A percentile compares a stretch with the other conserved stretches of the same genome.
These are phyloP conservation scores for Barnettozyma sucrosica DNA, from an alignment of 805 yeast genomes.

Conservation along the genomic window DNA sequence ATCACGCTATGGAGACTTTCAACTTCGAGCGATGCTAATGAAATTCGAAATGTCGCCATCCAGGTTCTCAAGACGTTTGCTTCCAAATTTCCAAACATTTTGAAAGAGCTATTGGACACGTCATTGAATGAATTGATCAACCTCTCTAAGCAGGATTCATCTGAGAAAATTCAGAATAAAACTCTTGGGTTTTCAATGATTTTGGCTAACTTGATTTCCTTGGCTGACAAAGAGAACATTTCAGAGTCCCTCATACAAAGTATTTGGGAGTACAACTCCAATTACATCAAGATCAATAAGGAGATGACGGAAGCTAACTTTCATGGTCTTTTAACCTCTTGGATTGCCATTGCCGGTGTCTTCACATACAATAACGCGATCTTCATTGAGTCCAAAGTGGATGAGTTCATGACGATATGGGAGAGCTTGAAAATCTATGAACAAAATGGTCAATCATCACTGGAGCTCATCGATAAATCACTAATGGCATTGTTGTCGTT, in stretches of 20 bases:
- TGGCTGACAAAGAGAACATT: slow-evolving; percentile 37
- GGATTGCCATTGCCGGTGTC: slow-evolving; percentile 60
- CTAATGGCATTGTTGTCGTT: slow-evolving; percentile 52
- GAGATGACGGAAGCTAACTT: slow-evolving; percentile 28
- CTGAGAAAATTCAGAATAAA: slow-evolving; percentile 24
- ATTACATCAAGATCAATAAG: slow-evolving; percentile 28
- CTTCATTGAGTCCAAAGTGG: slow-evolving; percentile 47
- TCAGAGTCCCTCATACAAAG: slow-evolving; percentile 40
- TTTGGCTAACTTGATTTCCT: slow-evolving; percentile 31
- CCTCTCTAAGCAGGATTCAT: slow-evolving; percentile 24
- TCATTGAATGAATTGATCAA: slow-evolving; percentile 32
- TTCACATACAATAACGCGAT: slow-evolving; percentile 51
- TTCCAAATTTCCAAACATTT: slow-evolving; percentile 28
- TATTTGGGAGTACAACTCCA: slow-evolving; percentile 38
- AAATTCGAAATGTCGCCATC: slow-evolving; percentile 36
- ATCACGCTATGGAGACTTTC: slow-evolving; percentile 32
- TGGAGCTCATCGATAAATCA: slow-evolving; percentile 52
- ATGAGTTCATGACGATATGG: slow-evolving; percentile 62
- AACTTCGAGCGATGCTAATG: slow-evolving; percentile 33
- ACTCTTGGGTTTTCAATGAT: slow-evolving; percentile 36
- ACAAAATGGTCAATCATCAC: slow-evolving; percentile 31
- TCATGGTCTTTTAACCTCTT: slow-evolving; percentile 40
- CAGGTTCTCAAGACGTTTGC: slow-evolving; percentile 31
- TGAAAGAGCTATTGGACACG: slow-evolving; percentile 32
- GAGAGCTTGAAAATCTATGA: slow-evolving; percentile 46